Evolutionary conservation across 768 basidiomycete genomes (phyloP).

Genomic region (Pulveroboletus sp.): DNA sequence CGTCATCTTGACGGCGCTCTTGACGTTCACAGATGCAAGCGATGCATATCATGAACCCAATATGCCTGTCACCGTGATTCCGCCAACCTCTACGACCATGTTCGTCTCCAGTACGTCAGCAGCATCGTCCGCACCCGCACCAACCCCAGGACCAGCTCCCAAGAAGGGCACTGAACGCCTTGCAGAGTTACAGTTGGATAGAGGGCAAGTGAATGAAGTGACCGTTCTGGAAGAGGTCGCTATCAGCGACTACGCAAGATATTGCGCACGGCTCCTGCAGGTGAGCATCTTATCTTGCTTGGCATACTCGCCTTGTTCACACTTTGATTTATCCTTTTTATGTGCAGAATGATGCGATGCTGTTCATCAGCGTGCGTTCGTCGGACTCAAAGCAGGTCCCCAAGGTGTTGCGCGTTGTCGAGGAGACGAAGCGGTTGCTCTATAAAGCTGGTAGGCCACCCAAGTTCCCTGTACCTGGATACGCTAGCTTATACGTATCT

Average conservation of each 20-base stretch:
- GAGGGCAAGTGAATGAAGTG: conserved; percentile 73
- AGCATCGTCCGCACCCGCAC: conserved; percentile 30
- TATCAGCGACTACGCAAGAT: conserved; percentile 62
- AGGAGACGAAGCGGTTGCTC: conserved; percentile 71
- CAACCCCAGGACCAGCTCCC: conserved; percentile 58
- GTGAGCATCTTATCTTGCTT: conserved; percentile 32
- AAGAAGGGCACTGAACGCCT: conserved; percentile 67
- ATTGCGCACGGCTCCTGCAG: conserved; percentile 59
- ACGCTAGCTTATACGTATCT: conserved; percentile 29
- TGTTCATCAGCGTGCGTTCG: conserved; percentile 72
- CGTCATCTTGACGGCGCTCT: conserved; percentile 65
- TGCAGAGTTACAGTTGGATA: conserved; percentile 61
- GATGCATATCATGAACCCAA: conserved; percentile 45
- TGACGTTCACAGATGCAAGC: conserved; percentile 73
- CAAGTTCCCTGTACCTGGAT: neutral
- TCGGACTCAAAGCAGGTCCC: conserved; percentile 59
- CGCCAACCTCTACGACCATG: neutral
- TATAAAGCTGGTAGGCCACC: conserved; percentile 59
- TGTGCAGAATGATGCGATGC: conserved; percentile 68
- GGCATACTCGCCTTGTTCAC: neutral
- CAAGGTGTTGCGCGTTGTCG: conserved; percentile 76
- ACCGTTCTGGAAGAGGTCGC: conserved; percentile 61
- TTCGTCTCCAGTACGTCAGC: neutral
- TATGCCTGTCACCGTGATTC: conserved; percentile 8
- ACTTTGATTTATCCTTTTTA: neutral